A percentile compares a stretch with the other conserved stretches of the same genome.
These are phyloP conservation scores for Tuber calosporum DNA, from an alignment of 495 filamentous ascomycete species.

Conservation along the genomic window DNA sequence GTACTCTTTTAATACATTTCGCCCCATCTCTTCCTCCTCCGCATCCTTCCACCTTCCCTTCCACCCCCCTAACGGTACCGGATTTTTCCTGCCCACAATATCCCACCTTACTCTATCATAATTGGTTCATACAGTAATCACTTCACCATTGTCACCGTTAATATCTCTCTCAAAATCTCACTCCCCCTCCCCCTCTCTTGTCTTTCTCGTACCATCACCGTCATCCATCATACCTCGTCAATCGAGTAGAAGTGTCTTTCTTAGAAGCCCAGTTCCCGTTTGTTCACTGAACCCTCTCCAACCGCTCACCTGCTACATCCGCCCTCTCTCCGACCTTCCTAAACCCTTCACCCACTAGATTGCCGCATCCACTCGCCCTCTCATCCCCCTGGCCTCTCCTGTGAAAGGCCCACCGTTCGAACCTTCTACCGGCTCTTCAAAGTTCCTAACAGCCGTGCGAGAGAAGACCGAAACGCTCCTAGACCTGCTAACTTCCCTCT, in stretches of 20 bases:
- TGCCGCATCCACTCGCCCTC: conserved; percentile 34
- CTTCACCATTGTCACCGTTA: conserved; percentile 8
- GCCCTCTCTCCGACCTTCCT: conserved; percentile 33
- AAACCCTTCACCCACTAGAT: conserved; percentile 29
- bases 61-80: not conserved
- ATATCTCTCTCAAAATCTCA: conserved; percentile 15
- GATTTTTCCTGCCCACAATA: not conserved
- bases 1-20: conserved; percentile 6
- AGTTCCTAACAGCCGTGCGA: conserved; percentile 12
- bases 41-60: conserved; percentile 11
- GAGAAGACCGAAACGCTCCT: conserved; percentile 18
- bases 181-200: conserved; percentile 19
- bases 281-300: conserved; percentile 1
- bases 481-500: not conserved
- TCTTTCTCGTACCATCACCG: conserved; percentile 15
- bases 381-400: conserved; percentile 14
- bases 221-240: conserved; percentile 9
- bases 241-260: conserved; percentile 12
- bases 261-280: conserved; percentile 10
- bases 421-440: conserved; percentile 14
- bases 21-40: conserved; percentile 4
- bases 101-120: not conserved
- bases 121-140: conserved; percentile 10
- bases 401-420: conserved; percentile 24
- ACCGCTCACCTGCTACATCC: conserved; percentile 27